A percentile compares a stretch with the other conserved stretches of the same genome.
These are phyloP conservation scores for Hypoxylon fragiforme DNA, from an alignment of 495 filamentous ascomycete species.

Conservation along the genomic window DNA sequence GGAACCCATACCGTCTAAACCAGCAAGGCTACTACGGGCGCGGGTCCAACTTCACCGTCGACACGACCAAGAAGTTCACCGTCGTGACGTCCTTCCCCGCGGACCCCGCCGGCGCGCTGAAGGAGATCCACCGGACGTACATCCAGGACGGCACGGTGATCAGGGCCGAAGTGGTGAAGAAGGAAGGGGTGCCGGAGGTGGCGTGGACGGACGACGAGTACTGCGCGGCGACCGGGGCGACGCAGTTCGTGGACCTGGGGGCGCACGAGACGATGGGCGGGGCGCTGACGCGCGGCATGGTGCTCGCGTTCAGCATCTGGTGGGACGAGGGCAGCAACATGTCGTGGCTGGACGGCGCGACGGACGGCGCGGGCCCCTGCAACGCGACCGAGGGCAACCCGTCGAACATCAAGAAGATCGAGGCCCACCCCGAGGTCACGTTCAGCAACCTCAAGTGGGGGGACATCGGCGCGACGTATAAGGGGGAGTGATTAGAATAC, in stretches of 20 bases:
- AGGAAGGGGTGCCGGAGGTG: conserved; percentile 48
- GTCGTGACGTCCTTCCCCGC: conserved; percentile 71
- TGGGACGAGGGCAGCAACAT: conserved; percentile 61
- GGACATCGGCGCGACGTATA: conserved; percentile 61
- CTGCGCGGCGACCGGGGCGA: conserved; percentile 60
- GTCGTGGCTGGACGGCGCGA: conserved; percentile 64
- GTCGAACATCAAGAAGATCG: conserved; percentile 48
- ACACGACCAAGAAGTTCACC: conserved; percentile 63
- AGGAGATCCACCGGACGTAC: conserved; percentile 64
- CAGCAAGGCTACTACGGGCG: conserved; percentile 55
- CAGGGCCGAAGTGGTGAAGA: conserved; percentile 42
- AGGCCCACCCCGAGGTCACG: conserved; percentile 55
- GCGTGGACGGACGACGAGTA: conserved; percentile 60
- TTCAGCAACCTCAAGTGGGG: conserved; percentile 69
- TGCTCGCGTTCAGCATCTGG: conserved; percentile 68
- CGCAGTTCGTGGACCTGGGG: conserved; percentile 56
- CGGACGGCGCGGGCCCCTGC: conserved; percentile 59
- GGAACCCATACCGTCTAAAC: conserved; percentile 65
- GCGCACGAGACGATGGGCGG: conserved; percentile 62
- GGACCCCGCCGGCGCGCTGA: conserved; percentile 52
- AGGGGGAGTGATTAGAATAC: conserved; percentile 1
- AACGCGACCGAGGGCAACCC: conserved; percentile 57
- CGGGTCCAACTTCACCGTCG: conserved; percentile 56
- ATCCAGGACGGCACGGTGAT: conserved; percentile 63
- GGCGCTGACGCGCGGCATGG: conserved; percentile 64